phyloP scores from a whole-genome alignment of 73 alveolate genomes.

The Tetrahymena elliotti region DNA sequence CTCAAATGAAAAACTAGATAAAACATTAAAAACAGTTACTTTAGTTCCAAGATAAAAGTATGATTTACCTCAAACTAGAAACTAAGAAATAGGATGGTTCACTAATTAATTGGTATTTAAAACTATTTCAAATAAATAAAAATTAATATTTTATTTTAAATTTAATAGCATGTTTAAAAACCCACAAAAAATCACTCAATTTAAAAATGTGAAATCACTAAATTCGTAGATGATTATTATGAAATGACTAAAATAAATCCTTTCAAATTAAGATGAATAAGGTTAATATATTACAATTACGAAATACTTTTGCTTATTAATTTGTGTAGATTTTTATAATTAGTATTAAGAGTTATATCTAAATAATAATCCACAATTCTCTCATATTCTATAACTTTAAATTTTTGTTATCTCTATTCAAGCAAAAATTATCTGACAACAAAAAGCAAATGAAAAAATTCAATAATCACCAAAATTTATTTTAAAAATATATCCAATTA shows the following conservation, averaged over 20 bases:
- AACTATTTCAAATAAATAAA: neutral
- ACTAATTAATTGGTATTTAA: constrained; percentile 19
- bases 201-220: constrained; percentile 33
- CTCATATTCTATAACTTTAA: too few relatives aligned
- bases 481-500: neutral
- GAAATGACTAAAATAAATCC: constrained; percentile 38
- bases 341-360: neutral
- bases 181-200: constrained; percentile 21
- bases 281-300: neutral
- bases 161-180: constrained; percentile 17
- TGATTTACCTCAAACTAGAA: constrained; percentile 16
- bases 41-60: constrained; percentile 32
- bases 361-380: too few relatives aligned
- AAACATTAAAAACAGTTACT: constrained; percentile 14
- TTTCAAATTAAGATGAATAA: constrained; percentile 15
- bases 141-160: neutral
- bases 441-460: neutral
- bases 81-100: constrained; percentile 41
- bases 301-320: neutral
- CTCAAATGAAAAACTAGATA: constrained; percentile 32
- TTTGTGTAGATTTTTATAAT: too few relatives aligned
- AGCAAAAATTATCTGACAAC: neutral
- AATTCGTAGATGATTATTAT: constrained; percentile 32
- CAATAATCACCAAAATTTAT: neutral
- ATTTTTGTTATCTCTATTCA: neutral